Conservation (phyloP, 1,284 basidiomycete genomes). For the Trichosporon coremiiforme region DNA sequence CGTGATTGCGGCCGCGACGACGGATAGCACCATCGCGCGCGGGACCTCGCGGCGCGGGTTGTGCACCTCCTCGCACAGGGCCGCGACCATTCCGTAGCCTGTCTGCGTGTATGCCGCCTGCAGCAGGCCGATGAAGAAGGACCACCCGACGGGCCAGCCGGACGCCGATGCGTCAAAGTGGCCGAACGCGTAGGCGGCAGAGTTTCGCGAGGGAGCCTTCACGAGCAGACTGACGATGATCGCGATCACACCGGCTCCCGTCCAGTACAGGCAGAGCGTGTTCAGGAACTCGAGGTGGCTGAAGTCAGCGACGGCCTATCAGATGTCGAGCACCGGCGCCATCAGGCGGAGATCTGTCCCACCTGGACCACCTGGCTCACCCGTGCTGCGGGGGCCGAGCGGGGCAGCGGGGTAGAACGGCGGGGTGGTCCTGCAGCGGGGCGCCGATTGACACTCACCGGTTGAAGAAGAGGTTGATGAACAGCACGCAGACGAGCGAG, state of each 20-base stretch:
- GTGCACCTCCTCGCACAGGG: conserved; percentile 57
- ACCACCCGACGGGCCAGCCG: conserved; percentile 31
- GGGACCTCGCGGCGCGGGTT: conserved; percentile 54
- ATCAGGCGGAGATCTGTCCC: neutral
- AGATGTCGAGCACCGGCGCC: neutral
- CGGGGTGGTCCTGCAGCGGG: neutral
- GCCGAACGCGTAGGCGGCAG: conserved; percentile 54
- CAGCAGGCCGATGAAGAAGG: conserved; percentile 35
- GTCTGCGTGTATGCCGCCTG: conserved; percentile 54
- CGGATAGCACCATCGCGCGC: conserved; percentile 56
- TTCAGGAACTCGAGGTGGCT: conserved; percentile 53
- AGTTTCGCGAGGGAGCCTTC: conserved; percentile 54
- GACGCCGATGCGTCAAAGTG: conserved; percentile 33
- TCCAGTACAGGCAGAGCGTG: conserved; percentile 58
- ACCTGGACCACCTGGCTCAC: conserved; percentile 19
- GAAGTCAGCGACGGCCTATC: neutral
- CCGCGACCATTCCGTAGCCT: conserved; percentile 56
- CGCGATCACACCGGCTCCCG: conserved; percentile 53
- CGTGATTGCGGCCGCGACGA: conserved; percentile 57
- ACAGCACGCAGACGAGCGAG: conserved; percentile 51
- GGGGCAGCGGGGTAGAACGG: too few relatives aligned
- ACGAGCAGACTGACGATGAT: conserved; percentile 58
- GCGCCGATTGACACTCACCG: conserved; percentile 34
- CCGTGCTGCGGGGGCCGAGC: neutral
- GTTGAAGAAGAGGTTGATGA: conserved; percentile 55